These are phyloP conservation scores for Peronospora belbahrii DNA, from an alignment of 352 stramenopile species.

Conservation along the genomic window DNA sequence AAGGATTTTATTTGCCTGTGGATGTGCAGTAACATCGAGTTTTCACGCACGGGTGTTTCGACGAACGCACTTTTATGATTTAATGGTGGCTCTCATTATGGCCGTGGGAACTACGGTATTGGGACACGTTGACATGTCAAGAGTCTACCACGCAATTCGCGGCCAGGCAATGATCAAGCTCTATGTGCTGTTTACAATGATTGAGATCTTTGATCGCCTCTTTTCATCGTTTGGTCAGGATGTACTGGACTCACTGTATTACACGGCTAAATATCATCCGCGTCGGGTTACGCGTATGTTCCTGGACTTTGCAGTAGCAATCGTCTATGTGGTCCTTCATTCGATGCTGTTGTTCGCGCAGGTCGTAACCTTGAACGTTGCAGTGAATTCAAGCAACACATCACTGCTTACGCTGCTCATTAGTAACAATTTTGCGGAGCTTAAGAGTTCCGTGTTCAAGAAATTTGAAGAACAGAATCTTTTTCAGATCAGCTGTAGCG, in stretches of 20 bases:
- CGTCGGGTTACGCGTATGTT: conserved; percentile 62
- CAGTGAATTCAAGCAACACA: conserved; percentile 92
- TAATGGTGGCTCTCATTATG: conserved; percentile 86
- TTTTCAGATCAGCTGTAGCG: conserved; percentile 96
- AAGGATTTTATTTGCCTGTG: conserved; percentile 75
- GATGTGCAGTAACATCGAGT: conserved; percentile 64
- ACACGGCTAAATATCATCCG: conserved; percentile 72
- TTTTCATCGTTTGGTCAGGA: conserved; percentile 96
- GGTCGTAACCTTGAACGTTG: conserved; percentile 96
- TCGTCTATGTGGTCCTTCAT: conserved; percentile 87
- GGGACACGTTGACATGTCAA: conserved; percentile 90
- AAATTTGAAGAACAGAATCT: conserved; percentile 94
- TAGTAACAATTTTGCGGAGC: conserved; percentile 98
- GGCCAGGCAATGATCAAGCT: conserved; percentile 98
- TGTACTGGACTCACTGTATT: conserved; percentile 93
- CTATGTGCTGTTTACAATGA: conserved; percentile 97
- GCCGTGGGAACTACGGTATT: conserved; percentile 67
- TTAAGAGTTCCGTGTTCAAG: conserved; percentile 98
- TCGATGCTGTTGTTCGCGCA: conserved; percentile 93
- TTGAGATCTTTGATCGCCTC: conserved; percentile 97
- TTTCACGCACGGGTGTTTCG: conserved; percentile 72
- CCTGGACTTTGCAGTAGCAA: conserved; percentile 68
- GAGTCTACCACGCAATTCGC: conserved; percentile 98
- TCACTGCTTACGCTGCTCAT: conserved; percentile 92
- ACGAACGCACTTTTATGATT: conserved; percentile 87